Evolutionary conservation across 345 rosid genomes (phyloP).

Genomic region (Pistacia integerrima): DNA sequence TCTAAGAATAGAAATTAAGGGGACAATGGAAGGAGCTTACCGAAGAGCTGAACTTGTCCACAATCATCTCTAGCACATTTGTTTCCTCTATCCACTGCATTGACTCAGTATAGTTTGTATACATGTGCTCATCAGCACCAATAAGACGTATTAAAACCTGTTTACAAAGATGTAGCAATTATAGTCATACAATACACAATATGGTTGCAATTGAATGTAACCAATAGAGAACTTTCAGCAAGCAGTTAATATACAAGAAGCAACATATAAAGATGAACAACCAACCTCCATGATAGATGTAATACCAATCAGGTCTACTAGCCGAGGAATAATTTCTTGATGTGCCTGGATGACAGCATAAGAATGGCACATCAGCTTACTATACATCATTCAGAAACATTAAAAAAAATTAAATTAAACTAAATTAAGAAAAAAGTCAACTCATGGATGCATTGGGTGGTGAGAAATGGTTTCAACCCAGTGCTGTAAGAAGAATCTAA

Average conservation of each 20-base stretch:
- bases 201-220: conserved; percentile 5
- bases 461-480: conserved; percentile 2
- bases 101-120: conserved; percentile 62
- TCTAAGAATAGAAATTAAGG: not conserved
- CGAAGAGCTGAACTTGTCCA: conserved; percentile 86
- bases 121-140: conserved; percentile 91
- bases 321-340: conserved; percentile 62
- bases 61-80: conserved; percentile 86
- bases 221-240: not conserved
- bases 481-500: conserved; percentile 2
- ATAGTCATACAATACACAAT: not conserved
- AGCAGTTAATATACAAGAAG: conserved; percentile 16
- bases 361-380: conserved; percentile 17
- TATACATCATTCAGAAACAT: not conserved
- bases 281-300: conserved; percentile 97
- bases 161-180: conserved; percentile 20
- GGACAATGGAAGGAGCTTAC: conserved; percentile 47
- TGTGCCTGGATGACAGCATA: conserved; percentile 59
- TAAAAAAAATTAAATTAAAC: too few relatives aligned
- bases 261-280: conserved; percentile 25
- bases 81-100: conserved; percentile 92
- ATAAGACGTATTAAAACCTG: conserved; percentile 86
- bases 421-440: not conserved
- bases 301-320: conserved; percentile 89
- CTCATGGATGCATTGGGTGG: not conserved